These are phyloP conservation scores for Paecilomyces sp. DNA, from an alignment of 2,329 filamentous ascomycete species.

Conservation along the genomic window DNA sequence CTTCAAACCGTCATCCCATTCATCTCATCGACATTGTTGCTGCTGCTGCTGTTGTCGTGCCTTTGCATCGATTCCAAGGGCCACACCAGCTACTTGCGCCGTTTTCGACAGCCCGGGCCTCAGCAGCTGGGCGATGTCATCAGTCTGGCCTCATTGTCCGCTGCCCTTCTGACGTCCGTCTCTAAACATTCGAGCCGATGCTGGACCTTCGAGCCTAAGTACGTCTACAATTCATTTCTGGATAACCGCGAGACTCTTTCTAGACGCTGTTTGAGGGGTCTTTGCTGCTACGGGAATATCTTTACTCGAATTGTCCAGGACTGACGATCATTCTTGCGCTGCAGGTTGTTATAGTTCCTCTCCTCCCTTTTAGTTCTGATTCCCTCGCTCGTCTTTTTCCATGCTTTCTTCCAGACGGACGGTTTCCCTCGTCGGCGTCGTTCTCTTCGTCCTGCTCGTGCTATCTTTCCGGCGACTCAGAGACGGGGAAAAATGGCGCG, in stretches of 20 bases:
- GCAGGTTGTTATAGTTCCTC: neutral
- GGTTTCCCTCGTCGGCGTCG: conserved; percentile 24
- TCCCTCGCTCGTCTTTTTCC: conserved; percentile 5
- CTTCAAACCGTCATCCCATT: neutral
- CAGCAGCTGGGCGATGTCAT: neutral
- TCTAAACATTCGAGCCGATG: neutral
- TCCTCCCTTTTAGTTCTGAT: neutral
- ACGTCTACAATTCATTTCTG: neutral
- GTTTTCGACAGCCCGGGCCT: neutral
- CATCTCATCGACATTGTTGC: neutral
- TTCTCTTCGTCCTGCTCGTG: conserved; percentile 21
- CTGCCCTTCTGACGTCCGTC: neutral
- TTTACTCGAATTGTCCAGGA: neutral
- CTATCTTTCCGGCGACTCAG: conserved; percentile 19
- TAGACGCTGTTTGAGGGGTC: neutral
- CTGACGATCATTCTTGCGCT: neutral
- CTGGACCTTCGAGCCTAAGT: neutral
- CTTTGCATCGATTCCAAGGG: neutral
- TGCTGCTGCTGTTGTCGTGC: neutral
- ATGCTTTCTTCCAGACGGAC: conserved; percentile 27
- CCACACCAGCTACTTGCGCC: neutral
- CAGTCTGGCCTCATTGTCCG: neutral
- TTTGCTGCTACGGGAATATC: neutral
- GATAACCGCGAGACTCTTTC: neutral
- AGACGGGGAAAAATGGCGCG: conserved; percentile 22